Evolutionary conservation across 148 eudicot genomes (phyloP).

Genomic region (Chenopodium album): DNA sequence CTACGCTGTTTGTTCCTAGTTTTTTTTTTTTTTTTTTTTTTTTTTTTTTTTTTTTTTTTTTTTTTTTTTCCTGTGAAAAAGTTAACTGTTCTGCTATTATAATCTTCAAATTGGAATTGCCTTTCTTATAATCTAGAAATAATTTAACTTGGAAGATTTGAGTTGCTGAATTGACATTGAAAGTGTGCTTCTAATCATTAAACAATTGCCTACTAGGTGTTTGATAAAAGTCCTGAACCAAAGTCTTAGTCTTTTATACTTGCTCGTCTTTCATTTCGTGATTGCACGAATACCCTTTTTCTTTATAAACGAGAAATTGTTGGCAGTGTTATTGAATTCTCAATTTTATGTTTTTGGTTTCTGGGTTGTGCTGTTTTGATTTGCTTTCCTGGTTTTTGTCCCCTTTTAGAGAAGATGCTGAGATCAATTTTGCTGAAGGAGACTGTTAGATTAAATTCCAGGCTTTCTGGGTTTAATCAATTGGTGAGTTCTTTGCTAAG

Average conservation of each 20-base stretch:
- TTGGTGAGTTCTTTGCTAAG: conserved; percentile 33
- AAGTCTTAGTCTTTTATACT: not conserved
- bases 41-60: too few species aligned
- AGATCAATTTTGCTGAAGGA: conserved; percentile 37
- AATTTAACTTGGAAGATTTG: not conserved
- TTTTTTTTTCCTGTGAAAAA: too few species aligned
- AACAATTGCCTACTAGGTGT: conserved; percentile 23
- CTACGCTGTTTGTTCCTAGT: not conserved
- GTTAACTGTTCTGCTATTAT: not conserved
- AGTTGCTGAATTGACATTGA: conserved; percentile 7
- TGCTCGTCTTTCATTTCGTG: not conserved
- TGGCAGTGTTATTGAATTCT: not conserved
- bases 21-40: too few species aligned
- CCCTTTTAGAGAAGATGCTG: conserved; percentile 34
- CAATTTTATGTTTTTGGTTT: not conserved
- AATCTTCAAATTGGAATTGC: not conserved
- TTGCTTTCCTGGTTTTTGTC: not conserved
- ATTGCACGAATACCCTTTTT: not conserved
- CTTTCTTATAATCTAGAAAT: not conserved
- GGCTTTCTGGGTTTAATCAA: conserved; percentile 29
- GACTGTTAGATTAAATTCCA: conserved; percentile 21
- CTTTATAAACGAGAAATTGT: not conserved
- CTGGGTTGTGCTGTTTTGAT: conserved; percentile 6
- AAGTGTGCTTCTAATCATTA: too few species aligned
- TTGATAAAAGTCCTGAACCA: conserved; percentile 24